Percentiles rank a stretch among this genome's conserved stretches.
Evolutionary conservation across 2,329 filamentous ascomycete species (phyloP).

Genomic region (Zelopaecilomyces penicillatus): DNA sequence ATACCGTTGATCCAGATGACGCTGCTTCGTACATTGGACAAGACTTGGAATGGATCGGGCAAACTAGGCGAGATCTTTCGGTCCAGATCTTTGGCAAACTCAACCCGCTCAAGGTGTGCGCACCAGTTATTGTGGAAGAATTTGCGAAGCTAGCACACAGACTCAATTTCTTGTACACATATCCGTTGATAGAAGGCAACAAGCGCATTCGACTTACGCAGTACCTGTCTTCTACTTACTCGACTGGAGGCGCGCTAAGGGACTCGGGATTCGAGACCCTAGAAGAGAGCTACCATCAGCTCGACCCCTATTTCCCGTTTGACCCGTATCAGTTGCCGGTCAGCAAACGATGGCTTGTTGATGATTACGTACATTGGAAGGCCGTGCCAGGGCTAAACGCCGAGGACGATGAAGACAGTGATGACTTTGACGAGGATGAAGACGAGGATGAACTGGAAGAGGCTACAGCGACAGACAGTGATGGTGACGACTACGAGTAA

Average conservation of each 20-base stretch:
- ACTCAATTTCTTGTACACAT: conserved; percentile 82
- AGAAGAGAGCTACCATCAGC: conserved; percentile 71
- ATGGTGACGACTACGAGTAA: conserved; percentile 32
- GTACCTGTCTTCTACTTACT: conserved; percentile 50
- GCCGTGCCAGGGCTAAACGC: conserved; percentile 62
- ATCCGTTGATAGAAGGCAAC: conserved; percentile 80
- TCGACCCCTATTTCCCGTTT: conserved; percentile 95
- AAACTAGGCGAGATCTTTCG: conserved; percentile 64
- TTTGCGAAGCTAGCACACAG: conserved; percentile 84
- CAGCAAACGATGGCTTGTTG: conserved; percentile 80
- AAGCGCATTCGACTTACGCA: conserved; percentile 77
- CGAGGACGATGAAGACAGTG: conserved; percentile 46
- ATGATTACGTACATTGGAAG: conserved; percentile 75
- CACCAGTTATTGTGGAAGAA: conserved; percentile 79
- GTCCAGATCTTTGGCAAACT: conserved; percentile 78
- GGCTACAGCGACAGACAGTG: conserved; percentile 42
- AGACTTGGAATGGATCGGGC: conserved; percentile 70
- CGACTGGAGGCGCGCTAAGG: conserved; percentile 45
- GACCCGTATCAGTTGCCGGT: conserved; percentile 88
- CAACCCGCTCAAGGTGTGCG: conserved; percentile 93
- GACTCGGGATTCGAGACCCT: conserved; percentile 41
- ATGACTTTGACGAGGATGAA: conserved; percentile 43
- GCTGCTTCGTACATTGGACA: conserved; percentile 53
- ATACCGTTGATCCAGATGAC: conserved; percentile 55
- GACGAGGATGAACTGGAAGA: conserved; percentile 43